Conservation (phyloP, 164 flowering plant species). For the Pachysandra terminalis region DNA sequence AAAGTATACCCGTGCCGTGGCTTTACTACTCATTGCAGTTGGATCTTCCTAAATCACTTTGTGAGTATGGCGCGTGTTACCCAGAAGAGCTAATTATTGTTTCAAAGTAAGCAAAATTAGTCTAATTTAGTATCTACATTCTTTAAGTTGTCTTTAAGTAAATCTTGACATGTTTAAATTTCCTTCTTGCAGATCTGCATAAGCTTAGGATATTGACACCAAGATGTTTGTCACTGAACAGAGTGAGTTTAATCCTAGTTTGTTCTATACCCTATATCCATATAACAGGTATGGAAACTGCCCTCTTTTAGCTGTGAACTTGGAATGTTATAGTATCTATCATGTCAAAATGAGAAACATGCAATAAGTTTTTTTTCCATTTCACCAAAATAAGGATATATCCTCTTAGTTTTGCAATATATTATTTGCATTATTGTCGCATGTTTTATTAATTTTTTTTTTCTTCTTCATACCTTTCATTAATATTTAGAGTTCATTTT, state of each 20-base stretch:
- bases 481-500: background rate
- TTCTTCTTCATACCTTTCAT: background rate
- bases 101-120: background rate
- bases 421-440: background rate
- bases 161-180: constrained; percentile 3
- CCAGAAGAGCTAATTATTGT: background rate
- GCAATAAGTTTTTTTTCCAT: background rate
- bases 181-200: background rate
- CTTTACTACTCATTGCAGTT: background rate
- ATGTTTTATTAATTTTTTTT: background rate
- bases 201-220: constrained; percentile 4
- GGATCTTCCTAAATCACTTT: background rate
- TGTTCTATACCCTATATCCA: background rate
- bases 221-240: background rate
- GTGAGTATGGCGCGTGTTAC: background rate
- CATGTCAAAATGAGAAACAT: no score
- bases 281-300: background rate
- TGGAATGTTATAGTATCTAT: background rate
- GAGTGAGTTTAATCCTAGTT: background rate
- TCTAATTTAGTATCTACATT: background rate
- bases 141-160: background rate
- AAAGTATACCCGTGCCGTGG: background rate
- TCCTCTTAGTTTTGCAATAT: background rate
- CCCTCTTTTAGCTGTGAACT: background rate
- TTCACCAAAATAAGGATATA: background rate